Evolutionary conservation across 2,329 filamentous ascomycete species (phyloP).

Genomic region (Colletotrichum cereale): DNA sequence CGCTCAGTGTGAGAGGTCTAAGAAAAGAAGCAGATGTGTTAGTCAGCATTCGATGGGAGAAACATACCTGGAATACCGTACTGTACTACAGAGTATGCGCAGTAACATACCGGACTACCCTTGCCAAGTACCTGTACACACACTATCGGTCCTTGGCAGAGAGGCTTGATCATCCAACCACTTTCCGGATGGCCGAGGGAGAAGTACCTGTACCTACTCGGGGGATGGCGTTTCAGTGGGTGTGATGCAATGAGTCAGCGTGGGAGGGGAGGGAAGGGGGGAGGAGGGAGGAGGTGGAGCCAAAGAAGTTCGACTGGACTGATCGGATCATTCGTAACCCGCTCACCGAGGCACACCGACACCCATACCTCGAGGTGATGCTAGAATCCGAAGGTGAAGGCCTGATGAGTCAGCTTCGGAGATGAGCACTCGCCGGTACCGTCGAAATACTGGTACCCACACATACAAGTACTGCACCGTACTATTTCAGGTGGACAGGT

Average conservation of each 20-base stretch:
- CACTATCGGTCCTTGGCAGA: too few species aligned
- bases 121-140: too few species aligned
- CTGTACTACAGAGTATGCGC: too few species aligned
- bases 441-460: too few species aligned
- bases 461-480: background rate
- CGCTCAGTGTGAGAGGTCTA: constrained; percentile 30
- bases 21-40: constrained; percentile 29
- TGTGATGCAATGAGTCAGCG: background rate
- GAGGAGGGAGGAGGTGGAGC: background rate
- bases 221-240: background rate
- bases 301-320: too few species aligned
- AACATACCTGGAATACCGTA: too few species aligned
- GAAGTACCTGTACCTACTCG: background rate
- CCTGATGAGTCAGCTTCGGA: background rate
- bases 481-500: too few species aligned
- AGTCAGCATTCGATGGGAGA: constrained; percentile 3
- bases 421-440: too few species aligned
- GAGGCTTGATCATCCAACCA: background rate
- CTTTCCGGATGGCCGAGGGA: background rate
- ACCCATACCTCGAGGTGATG: accelerated
- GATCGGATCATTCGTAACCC: background rate
- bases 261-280: background rate
- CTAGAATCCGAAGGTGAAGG: background rate
- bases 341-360: background rate
- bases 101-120: too few species aligned